Conservation (phyloP, 1,139 yeast species). For the Taiozyma sp. region DNA sequence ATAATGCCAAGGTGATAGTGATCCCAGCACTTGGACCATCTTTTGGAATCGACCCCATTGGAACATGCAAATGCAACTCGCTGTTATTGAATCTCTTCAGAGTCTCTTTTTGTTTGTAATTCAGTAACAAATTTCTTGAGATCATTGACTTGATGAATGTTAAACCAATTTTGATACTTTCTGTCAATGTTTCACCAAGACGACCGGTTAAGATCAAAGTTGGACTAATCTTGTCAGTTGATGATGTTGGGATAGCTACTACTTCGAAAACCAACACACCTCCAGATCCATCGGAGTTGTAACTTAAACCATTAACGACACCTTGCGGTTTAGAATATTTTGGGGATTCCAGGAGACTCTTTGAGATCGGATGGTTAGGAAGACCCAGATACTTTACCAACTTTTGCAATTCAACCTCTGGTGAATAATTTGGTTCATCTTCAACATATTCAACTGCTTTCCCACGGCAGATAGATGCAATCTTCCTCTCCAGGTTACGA, state of each 20-base stretch:
- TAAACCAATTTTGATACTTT: conserved; percentile 75
- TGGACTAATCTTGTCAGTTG: conserved; percentile 20
- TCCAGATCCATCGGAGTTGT: conserved; percentile 85
- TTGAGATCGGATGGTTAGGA: conserved; percentile 35
- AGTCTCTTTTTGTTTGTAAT: conserved; percentile 22
- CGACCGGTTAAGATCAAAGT: conserved; percentile 68
- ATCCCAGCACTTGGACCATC: conserved; percentile 96
- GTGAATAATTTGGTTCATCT: conserved; percentile 10
- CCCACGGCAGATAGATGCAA: conserved; percentile 70
- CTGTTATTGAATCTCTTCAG: conserved; percentile 42
- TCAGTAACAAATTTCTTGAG: conserved; percentile 25
- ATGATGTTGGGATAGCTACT: conserved; percentile 47
- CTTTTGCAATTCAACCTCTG: conserved; percentile 6
- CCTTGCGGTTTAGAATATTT: conserved; percentile 47
- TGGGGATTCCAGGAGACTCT: conserved; percentile 24
- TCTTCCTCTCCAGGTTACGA: conserved; percentile 64
- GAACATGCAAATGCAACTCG: conserved; percentile 81
- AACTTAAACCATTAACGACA: conserved; percentile 86
- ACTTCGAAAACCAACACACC: conserved; percentile 79
- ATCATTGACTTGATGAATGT: conserved; percentile 66
- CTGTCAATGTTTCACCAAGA: conserved; percentile 77
- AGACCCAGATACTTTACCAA: conserved; percentile 49
- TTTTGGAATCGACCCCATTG: conserved; percentile 82
- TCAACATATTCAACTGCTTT: conserved; percentile 77
- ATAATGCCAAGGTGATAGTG: conserved; percentile 76